Percentiles rank a stretch among this genome's conserved stretches.
These are phyloP conservation scores for Fraxinus pennsylvanica DNA, from an alignment of 257 asterid species.

Conservation along the genomic window DNA sequence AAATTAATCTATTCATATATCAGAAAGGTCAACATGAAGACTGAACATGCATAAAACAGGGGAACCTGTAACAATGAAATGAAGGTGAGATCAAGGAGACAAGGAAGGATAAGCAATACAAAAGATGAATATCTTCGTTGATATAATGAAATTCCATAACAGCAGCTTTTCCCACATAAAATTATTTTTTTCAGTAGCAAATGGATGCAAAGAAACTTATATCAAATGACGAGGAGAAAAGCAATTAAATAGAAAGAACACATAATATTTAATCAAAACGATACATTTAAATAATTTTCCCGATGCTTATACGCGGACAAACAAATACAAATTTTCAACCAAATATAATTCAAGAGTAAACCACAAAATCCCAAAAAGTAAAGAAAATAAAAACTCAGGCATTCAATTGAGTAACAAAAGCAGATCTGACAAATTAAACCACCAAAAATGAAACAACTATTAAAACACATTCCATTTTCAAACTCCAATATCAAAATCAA, in stretches of 20 bases:
- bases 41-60: background rate
- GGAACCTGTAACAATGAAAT: background rate
- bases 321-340: constrained; percentile 14
- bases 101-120: background rate
- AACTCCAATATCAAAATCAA: too few relatives aligned
- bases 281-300: background rate
- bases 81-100: background rate
- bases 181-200: background rate
- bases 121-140: background rate
- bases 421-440: constrained; percentile 47
- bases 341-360: constrained; percentile 2
- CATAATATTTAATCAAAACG: background rate
- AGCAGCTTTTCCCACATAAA: background rate
- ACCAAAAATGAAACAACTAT: background rate
- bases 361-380: constrained; percentile 6
- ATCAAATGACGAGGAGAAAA: background rate
- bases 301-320: constrained; percentile 22
- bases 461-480: too few relatives aligned
- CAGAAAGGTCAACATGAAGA: background rate
- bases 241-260: constrained; percentile 7
- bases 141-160: background rate
- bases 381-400: constrained; percentile 13
- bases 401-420: constrained; percentile 19
- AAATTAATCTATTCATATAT: background rate
- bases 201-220: background rate